phyloP scores from a whole-genome alignment of 108 stramenopile species.

The Craspedostauros australis region DNA sequence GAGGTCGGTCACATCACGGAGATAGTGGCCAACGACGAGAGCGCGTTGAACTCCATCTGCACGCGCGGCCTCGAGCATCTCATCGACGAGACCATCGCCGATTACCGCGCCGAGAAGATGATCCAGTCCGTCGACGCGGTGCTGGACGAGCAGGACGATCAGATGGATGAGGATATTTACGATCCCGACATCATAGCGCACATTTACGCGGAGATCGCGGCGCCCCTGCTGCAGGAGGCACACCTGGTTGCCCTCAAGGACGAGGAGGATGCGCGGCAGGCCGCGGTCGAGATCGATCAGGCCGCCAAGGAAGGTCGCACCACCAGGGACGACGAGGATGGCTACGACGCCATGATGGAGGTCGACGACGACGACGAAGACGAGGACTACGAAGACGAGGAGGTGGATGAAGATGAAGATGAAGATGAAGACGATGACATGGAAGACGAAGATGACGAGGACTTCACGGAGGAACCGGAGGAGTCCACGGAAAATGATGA shows the following conservation, averaged over 20 bases:
- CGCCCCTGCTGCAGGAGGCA: constrained; percentile 21
- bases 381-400: too few relatives aligned
- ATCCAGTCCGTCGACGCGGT: constrained; percentile 34
- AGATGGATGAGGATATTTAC: constrained; percentile 27
- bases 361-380: too few relatives aligned
- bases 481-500: too few relatives aligned
- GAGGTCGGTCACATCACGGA: constrained; percentile 26
- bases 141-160: constrained; percentile 34
- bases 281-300: constrained; percentile 11
- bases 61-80: constrained; percentile 30
- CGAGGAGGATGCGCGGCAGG: constrained; percentile 13
- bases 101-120: constrained; percentile 35
- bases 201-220: constrained; percentile 24
- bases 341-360: too few relatives aligned
- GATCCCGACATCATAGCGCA: constrained; percentile 27
- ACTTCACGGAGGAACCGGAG: too few relatives aligned
- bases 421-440: too few relatives aligned
- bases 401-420: too few relatives aligned
- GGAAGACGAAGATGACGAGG: too few relatives aligned
- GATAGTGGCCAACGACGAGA: constrained; percentile 14
- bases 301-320: too few relatives aligned
- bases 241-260: constrained; percentile 22
- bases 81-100: constrained; percentile 31
- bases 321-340: too few relatives aligned
- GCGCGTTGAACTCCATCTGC: constrained; percentile 16